phyloP scores from a whole-genome alignment of 1,284 basidiomycete genomes.

The Xanthoconium separans region DNA sequence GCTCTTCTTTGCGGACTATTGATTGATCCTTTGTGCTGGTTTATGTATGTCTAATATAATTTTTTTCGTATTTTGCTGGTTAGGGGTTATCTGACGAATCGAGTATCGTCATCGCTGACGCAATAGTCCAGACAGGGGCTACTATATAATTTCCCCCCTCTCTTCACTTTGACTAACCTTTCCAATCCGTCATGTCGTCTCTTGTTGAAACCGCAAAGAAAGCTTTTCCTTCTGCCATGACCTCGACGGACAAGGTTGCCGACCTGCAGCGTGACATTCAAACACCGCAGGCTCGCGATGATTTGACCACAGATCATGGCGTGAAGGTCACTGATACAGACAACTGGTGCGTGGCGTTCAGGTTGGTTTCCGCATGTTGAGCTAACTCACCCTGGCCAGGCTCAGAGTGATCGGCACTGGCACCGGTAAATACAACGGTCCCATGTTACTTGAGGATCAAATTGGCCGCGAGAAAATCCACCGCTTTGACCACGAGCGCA shows the following conservation, averaged over 20 bases:
- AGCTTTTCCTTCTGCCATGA: neutral
- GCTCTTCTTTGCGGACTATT: slow-evolving; percentile 16
- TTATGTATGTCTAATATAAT: slow-evolving; percentile 17
- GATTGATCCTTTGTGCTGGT: slow-evolving; percentile 4
- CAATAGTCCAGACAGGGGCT: slow-evolving; percentile 14
- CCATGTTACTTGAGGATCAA: slow-evolving; percentile 66
- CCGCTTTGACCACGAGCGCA: slow-evolving; percentile 82
- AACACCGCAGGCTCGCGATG: slow-evolving; percentile 36
- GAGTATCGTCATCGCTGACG: slow-evolving; percentile 28
- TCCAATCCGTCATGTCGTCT: slow-evolving; percentile 22
- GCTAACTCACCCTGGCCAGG: slow-evolving; percentile 37
- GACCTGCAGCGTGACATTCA: slow-evolving; percentile 48
- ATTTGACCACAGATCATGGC: slow-evolving; percentile 63
- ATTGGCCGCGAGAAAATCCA: slow-evolving; percentile 70
- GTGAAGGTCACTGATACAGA: slow-evolving; percentile 61
- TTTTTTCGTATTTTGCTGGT: neutral
- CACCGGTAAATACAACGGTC: slow-evolving; percentile 42
- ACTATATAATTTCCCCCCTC: neutral
- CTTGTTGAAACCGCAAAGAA: slow-evolving; percentile 16
- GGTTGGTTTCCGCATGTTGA: slow-evolving; percentile 4
- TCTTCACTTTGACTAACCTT: neutral
- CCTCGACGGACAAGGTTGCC: slow-evolving; percentile 20
- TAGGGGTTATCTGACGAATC: slow-evolving; percentile 4
- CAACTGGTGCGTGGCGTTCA: slow-evolving; percentile 50
- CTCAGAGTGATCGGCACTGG: slow-evolving; percentile 45